These are phyloP conservation scores for Coniferiporia sulphurascens DNA, from an alignment of 1,284 basidiomycete species.

Conservation along the genomic window DNA sequence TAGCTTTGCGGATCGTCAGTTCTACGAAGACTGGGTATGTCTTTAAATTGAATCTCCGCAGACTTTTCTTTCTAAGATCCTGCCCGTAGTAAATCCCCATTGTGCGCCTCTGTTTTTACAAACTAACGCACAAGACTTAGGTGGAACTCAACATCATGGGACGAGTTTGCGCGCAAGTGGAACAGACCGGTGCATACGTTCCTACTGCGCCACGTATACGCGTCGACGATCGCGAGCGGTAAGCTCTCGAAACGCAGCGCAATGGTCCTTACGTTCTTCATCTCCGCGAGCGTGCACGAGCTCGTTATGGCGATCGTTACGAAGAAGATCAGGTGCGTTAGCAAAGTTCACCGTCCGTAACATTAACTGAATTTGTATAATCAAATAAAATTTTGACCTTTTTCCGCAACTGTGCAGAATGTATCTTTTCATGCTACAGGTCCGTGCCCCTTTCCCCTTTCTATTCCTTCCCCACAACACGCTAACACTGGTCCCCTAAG, in stretches of 20 bases:
- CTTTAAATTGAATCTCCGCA: background rate
- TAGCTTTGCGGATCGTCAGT: conserved; percentile 92
- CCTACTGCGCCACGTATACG: conserved; percentile 92
- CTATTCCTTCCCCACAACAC: background rate
- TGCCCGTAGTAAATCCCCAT: conserved; percentile 10
- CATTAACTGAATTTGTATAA: background rate
- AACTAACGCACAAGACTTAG: conserved; percentile 23
- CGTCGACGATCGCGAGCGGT: conserved; percentile 77
- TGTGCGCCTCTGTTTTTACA: background rate
- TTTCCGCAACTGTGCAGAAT: conserved; percentile 41
- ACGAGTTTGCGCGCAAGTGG: conserved; percentile 96
- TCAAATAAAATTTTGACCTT: too few relatives aligned
- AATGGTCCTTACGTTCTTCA: conserved; percentile 88
- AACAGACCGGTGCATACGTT: conserved; percentile 92
- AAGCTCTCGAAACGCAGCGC: conserved; percentile 73
- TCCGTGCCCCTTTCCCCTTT: conserved; percentile 17
- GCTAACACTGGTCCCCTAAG: conserved; percentile 37
- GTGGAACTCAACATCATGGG: conserved; percentile 98
- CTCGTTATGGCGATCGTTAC: conserved; percentile 97
- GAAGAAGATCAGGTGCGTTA: conserved; percentile 71
- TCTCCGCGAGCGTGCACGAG: conserved; percentile 88
- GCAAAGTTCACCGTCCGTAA: background rate
- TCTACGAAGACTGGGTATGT: conserved; percentile 91
- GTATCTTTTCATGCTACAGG: conserved; percentile 71
- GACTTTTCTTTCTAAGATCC: background rate